Base-by-base conservation (phyloP, 257 asterid genomes). In the Hygrophila difformis region DNA sequence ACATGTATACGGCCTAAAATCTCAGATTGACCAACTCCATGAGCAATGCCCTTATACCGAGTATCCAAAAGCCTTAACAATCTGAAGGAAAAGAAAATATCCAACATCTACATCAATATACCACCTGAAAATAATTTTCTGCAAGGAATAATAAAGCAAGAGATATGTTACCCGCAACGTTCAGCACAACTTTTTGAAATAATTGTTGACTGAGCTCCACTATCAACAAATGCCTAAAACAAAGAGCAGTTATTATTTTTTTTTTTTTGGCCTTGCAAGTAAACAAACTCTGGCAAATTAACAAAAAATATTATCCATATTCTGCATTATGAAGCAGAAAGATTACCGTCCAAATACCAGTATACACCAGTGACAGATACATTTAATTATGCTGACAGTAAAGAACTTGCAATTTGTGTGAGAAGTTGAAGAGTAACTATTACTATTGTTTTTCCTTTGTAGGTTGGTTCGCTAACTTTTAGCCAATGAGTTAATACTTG, bases 131-230 rank as follows among this genome's bases (percentile, higher is more conserved):
- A 33, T 44, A 23, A 23, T 19, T 47, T 15, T 45, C 42, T 22
- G 29, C 24, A 17, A 28, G 9, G 39, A 47, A 39, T 43, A 43
- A 29, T 20, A 62, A 35, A 49, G 53, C 18, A 61, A 44, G 18
- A 42, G 51, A 37, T 24, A 28, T 56, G 78, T 45, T 68, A 91
- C 99, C 99, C 99, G 20, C 64, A 70, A 33, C 96, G 94, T 61
- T 91, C 99, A 12, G 99, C 99, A 66, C 99, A 91, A 72, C 71
- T 80, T 80, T 78, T 91, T 55, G 99, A 91, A 70, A 91, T 91
- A 48, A 86, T 86, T 44, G 99, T 91, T 38, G 99, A 91, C 72
- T 86, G 98, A 61, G 98, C 98, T 60, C 98, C 98, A 61, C 98
- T 91, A 53, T 91, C 98, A 59, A 91, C 98, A 55, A 91, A 91